Conservation (phyloP, 805 yeast species). For the Candida quercuum region DNA sequence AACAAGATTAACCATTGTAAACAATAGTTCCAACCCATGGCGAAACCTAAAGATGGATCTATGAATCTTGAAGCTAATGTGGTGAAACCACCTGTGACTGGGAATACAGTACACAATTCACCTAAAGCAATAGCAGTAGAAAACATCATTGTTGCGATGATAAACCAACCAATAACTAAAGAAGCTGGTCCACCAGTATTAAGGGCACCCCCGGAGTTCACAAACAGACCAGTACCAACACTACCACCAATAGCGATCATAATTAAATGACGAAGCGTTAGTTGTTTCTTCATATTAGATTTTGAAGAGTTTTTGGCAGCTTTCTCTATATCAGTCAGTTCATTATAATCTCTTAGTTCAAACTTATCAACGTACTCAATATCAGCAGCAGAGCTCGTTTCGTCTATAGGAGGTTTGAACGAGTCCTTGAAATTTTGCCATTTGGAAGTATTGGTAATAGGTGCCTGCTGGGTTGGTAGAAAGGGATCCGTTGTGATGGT, state of each 20-base stretch:
- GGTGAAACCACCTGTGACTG: slow-evolving; percentile 62
- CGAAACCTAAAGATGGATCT: slow-evolving; percentile 57
- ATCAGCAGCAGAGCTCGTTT: slow-evolving; percentile 1
- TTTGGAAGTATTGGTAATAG: background rate
- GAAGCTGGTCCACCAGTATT: slow-evolving; percentile 51
- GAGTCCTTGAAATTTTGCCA: slow-evolving; percentile 36
- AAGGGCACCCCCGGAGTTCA: slow-evolving; percentile 58
- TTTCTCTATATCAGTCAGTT: slow-evolving; percentile 31
- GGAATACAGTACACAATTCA: slow-evolving; percentile 59
- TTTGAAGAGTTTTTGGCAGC: slow-evolving; percentile 33
- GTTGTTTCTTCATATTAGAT: slow-evolving; percentile 27
- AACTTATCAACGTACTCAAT: slow-evolving; percentile 10
- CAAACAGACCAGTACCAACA: slow-evolving; percentile 67
- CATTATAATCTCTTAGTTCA: slow-evolving; percentile 17
- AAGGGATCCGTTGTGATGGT: background rate
- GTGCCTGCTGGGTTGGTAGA: no score
- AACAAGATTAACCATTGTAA: slow-evolving; percentile 46
- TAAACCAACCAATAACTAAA: slow-evolving; percentile 36
- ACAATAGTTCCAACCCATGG: slow-evolving; percentile 53
- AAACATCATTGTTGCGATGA: slow-evolving; percentile 44
- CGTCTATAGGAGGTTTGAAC: slow-evolving; percentile 30
- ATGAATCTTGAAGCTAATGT: slow-evolving; percentile 52
- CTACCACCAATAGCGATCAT: slow-evolving; percentile 77
- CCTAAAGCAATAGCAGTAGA: slow-evolving; percentile 51
- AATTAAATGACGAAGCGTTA: slow-evolving; percentile 53